A percentile compares a stretch with the other conserved stretches of the same genome.
phyloP scores from a whole-genome alignment of 305 asterid species.

The Fraxinus latifolia region DNA sequence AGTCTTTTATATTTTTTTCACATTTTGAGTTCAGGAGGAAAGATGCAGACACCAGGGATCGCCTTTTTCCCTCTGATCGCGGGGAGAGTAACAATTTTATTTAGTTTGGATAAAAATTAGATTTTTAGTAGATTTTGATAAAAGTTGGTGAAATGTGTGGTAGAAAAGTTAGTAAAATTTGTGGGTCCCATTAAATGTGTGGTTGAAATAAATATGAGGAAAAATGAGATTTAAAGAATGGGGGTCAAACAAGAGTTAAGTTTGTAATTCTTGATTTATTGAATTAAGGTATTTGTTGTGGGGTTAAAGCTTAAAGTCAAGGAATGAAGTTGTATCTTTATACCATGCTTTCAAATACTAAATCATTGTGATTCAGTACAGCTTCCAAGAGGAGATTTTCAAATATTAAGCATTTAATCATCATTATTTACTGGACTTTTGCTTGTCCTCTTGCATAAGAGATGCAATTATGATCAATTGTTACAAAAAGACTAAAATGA shows the following conservation, averaged over 20 bases:
- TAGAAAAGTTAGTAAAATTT: neutral
- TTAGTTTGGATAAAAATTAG: neutral
- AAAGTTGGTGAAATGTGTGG: neutral
- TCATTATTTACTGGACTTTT: slow-evolving; percentile 12
- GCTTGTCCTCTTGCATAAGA: slow-evolving; percentile 5
- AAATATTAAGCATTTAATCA: neutral
- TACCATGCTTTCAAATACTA: slow-evolving; percentile 3
- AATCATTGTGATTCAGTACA: slow-evolving; percentile 6
- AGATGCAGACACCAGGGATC: neutral
- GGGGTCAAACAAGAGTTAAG: neutral
- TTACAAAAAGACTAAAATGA: slow-evolving; percentile 19
- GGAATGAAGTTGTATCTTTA: neutral
- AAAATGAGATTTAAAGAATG: neutral
- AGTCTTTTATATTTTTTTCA: neutral
- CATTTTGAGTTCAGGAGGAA: neutral
- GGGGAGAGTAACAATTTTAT: neutral
- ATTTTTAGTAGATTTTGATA: neutral
- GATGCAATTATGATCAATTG: neutral
- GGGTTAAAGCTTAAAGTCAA: slow-evolving; percentile 1
- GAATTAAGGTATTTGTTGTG: neutral
- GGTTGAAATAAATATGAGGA: neutral
- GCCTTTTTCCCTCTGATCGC: neutral
- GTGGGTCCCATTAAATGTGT: neutral
- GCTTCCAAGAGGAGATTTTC: neutral
- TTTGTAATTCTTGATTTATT: neutral